Percentiles rank a stretch among this genome's conserved stretches.
Evolutionary conservation across 176 grass and related monocot genomes (phyloP).

Genomic region (Raddia distichophylla): DNA sequence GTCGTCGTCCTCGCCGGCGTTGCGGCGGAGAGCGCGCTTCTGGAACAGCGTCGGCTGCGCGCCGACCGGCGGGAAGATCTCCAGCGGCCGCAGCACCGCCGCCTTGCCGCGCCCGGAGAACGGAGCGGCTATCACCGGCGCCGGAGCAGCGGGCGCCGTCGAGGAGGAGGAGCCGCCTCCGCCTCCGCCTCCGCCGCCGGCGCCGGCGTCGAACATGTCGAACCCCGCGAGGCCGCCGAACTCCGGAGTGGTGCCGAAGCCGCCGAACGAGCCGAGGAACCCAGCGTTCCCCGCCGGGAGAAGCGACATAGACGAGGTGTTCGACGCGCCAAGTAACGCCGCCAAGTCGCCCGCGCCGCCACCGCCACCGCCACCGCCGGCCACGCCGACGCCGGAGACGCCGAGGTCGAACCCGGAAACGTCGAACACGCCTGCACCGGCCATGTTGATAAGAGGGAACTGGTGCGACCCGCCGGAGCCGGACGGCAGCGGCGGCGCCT

Average conservation of each 20-base stretch:
- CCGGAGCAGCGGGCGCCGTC: conserved; percentile 16
- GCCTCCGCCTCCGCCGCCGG: background rate
- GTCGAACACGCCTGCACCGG: conserved; percentile 55
- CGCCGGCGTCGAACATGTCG: conserved; percentile 59
- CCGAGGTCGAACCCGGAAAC: conserved; percentile 71
- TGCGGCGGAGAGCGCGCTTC: conserved; percentile 89
- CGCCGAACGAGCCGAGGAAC: conserved; percentile 59
- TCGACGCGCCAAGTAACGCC: conserved; percentile 42
- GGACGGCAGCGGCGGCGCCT: conserved; percentile 8
- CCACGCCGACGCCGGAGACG: conserved; percentile 31
- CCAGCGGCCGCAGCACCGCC: conserved; percentile 77
- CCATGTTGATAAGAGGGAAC: conserved; percentile 60
- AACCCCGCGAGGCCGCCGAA: conserved; percentile 55
- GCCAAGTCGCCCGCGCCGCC: conserved; percentile 26
- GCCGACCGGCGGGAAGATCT: conserved; percentile 78
- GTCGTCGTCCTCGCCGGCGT: conserved; percentile 63
- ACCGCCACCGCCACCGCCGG: too few species aligned
- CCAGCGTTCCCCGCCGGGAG: conserved; percentile 37
- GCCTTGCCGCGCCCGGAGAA: conserved; percentile 68
- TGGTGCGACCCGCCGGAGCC: conserved; percentile 32
- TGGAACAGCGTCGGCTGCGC: conserved; percentile 95
- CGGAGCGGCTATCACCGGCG: conserved; percentile 4
- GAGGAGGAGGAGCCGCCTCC: conserved; percentile 20
- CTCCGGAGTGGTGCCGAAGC: conserved; percentile 60
- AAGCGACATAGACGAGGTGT: conserved; percentile 42